Conservation (phyloP, 2,329 filamentous ascomycete species). For the Pseudocercospora musae region DNA sequence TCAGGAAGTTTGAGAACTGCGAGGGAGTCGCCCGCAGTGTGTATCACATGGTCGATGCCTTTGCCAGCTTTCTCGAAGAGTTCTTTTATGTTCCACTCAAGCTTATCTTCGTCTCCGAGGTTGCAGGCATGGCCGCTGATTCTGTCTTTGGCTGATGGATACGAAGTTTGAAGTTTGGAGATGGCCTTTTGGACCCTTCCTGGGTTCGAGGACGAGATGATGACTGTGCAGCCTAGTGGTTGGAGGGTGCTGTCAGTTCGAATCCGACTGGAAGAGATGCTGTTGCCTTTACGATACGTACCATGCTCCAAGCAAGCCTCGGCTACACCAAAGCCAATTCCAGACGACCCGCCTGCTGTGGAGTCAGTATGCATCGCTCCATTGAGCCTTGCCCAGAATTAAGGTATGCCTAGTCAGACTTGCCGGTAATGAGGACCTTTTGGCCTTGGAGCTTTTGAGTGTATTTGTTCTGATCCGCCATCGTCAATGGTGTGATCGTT, state of each 20-base stretch:
- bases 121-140: constrained; percentile 49
- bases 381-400: not conserved
- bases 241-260: not conserved
- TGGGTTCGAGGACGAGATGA: constrained; percentile 58
- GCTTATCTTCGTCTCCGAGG: constrained; percentile 45
- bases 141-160: constrained; percentile 41
- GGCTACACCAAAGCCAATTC: constrained; percentile 61
- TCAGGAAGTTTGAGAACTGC: constrained; percentile 41
- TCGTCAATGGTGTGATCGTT: constrained; percentile 13
- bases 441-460: constrained; percentile 47
- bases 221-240: constrained; percentile 49
- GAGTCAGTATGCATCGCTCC: not conserved
- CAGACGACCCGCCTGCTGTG: constrained; percentile 37
- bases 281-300: not conserved
- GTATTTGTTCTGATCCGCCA: constrained; percentile 45
- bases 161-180: constrained; percentile 41
- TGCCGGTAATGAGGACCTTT: constrained; percentile 57
- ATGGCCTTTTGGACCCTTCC: constrained; percentile 50
- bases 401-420: constrained; percentile 18
- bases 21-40: constrained; percentile 54
- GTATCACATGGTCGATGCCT: constrained; percentile 55
- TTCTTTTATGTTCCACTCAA: constrained; percentile 48
- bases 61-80: constrained; percentile 42
- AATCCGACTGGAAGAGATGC: not conserved
- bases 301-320: constrained; percentile 55